Base-by-base conservation (phyloP, 2,329 filamentous ascomycete species). In the Dendrostoma leiphaemia region DNA sequence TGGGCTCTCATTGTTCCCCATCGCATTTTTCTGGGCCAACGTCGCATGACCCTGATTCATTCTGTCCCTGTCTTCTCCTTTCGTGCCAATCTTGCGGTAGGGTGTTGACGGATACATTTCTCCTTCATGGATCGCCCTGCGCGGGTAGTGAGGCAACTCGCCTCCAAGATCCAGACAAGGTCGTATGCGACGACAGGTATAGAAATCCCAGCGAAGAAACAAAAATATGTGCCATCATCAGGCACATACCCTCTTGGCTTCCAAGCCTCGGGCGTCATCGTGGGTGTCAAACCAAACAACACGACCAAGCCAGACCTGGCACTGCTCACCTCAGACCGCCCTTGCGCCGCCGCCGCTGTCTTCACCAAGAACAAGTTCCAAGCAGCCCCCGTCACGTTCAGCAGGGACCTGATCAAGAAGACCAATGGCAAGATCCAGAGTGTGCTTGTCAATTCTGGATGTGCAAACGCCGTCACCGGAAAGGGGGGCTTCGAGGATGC, bases 331-430 rank as follows among this genome's bases (percentile, higher is more conserved):
- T 97, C 94, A 6, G 90, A 96, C 64, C 80, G 80, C 49, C 91
- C 92, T 51, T 97, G 91, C 71, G 82, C 90, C 6, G 92, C 88
- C 9, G 91, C 92, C 0, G 94, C 91, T 6, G 92, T 97, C 43
- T 97, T 97, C 75, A 99, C 94, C 51, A 95, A 91, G 72, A 99
- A 99, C 77, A 92, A 93, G 71, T 99, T 99, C 75, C 92, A 97
- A 73, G 94, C 94, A 17, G 94, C 94, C 10, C 94, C 94, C 5
- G 93, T 99, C 41, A 91, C 90, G 28, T 89, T 96, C 58, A 93
- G 89, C 70, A 81, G 85, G 60, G 79, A 87, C 54, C 83, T 92
- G 57, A 74, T 96, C 32, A 78, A 84, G 67, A 78, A 77, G 60
- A 83, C 84, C 62, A 75, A 79, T 45, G 89, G 90, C 55, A 90